These are phyloP conservation scores for Chlamydomonas eustigma DNA, from an alignment of 139 green algal genomes.

Conservation along the genomic window DNA sequence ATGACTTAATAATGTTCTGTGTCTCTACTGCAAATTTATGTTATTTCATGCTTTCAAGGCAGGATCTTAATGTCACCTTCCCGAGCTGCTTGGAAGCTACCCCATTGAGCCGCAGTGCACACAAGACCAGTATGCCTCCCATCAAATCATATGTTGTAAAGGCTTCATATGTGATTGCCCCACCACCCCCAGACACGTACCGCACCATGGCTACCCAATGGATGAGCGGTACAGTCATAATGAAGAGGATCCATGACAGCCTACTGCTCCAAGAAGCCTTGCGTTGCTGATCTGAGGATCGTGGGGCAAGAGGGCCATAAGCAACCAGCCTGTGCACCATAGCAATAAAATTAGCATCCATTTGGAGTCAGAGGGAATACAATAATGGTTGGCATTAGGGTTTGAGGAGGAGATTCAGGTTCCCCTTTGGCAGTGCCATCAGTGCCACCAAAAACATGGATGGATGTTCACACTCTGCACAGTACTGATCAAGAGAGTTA, in stretches of 20 bases:
- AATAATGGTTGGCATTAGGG: too few species aligned
- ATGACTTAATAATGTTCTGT: too few species aligned
- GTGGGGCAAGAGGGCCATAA: constrained; percentile 33
- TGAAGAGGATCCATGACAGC: constrained; percentile 37
- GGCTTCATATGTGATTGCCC: not conserved
- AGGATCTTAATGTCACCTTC: too few species aligned
- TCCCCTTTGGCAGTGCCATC: too few species aligned
- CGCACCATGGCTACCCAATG: constrained; percentile 35
- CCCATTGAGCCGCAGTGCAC: constrained; percentile 37
- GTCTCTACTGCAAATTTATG: too few species aligned
- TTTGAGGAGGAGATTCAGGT: too few species aligned
- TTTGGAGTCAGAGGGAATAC: too few species aligned
- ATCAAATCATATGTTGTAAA: constrained; percentile 28
- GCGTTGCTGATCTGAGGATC: constrained; percentile 36
- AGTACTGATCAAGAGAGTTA: too few species aligned
- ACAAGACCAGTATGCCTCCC: constrained; percentile 27
- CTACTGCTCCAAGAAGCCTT: not conserved
- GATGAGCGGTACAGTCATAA: constrained; percentile 37
- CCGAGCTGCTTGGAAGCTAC: constrained; percentile 34
- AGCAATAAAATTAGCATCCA: too few species aligned
- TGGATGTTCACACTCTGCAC: too few species aligned
- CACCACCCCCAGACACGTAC: constrained; percentile 7
- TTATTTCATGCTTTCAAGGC: too few species aligned
- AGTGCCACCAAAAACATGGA: too few species aligned
- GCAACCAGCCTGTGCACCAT: constrained; percentile 26